These are phyloP conservation scores for Phytophthora cactorum DNA, from an alignment of 352 stramenopile species.

Conservation along the genomic window DNA sequence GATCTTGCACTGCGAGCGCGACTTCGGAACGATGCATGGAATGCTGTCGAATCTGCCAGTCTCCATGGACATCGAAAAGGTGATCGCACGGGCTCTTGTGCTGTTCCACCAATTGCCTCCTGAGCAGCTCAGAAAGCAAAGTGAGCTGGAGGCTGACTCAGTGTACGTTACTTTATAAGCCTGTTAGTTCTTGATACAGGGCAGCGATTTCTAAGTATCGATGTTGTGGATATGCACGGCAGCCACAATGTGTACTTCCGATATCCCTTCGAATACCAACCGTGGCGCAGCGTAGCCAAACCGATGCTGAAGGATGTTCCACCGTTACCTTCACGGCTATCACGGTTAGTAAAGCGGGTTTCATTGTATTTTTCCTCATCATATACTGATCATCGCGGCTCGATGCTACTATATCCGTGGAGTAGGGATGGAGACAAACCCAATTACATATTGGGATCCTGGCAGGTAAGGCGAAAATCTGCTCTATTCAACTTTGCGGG, in stretches of 20 bases:
- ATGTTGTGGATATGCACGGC: not conserved
- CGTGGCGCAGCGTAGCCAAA: constrained; percentile 34
- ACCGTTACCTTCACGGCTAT: constrained; percentile 30
- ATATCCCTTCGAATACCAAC: constrained; percentile 45
- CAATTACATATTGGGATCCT: constrained; percentile 20
- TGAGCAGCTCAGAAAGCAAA: constrained; percentile 36
- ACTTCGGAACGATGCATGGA: constrained; percentile 82
- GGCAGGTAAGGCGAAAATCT: constrained; percentile 30
- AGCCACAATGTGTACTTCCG: constrained; percentile 44
- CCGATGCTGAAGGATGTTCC: constrained; percentile 36
- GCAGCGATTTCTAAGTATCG: not conserved
- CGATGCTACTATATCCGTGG: not conserved
- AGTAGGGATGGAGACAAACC: constrained; percentile 21
- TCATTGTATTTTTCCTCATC: not conserved
- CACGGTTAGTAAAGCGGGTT: constrained; percentile 21
- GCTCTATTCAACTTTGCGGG: not conserved
- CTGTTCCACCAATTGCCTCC: constrained; percentile 70
- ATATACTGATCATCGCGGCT: not conserved
- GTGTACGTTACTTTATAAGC: constrained; percentile 30
- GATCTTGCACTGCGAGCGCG: constrained; percentile 72
- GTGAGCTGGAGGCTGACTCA: constrained; percentile 21
- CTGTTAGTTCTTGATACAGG: not conserved
- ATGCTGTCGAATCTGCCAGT: constrained; percentile 78
- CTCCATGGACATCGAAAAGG: constrained; percentile 72
- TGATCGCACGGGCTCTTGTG: constrained; percentile 56